Evolutionary conservation across 768 basidiomycete species (phyloP).

Genomic region (Pleurotus pulmonarius): DNA sequence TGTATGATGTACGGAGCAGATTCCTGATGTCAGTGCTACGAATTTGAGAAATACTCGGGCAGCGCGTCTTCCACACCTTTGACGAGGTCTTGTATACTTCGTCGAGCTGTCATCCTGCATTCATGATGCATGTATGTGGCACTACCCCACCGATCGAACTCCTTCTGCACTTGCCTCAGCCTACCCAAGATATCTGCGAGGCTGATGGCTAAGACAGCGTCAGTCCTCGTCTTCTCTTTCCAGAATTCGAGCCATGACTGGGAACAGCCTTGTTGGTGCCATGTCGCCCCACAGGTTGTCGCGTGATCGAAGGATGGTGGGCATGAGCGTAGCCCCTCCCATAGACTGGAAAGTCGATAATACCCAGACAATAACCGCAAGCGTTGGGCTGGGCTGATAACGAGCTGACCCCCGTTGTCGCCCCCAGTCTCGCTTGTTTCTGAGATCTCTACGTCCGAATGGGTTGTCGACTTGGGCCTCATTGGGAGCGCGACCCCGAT

Average conservation of each 20-base stretch:
- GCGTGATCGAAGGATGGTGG: slow-evolving; percentile 67
- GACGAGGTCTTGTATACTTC: slow-evolving; percentile 50
- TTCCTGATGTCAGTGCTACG: not conserved
- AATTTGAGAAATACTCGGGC: slow-evolving; percentile 57
- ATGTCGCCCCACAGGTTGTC: slow-evolving; percentile 57
- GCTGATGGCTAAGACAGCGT: slow-evolving; percentile 54
- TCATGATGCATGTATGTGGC: slow-evolving; percentile 81
- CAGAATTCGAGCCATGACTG: slow-evolving; percentile 78
- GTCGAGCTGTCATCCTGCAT: slow-evolving; percentile 57
- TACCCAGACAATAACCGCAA: slow-evolving; percentile 67
- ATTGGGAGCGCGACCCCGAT: not conserved
- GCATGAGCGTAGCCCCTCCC: slow-evolving; percentile 58
- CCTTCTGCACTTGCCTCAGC: slow-evolving; percentile 57
- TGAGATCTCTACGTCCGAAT: not conserved
- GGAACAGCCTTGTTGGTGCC: slow-evolving; percentile 70
- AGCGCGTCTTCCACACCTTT: slow-evolving; percentile 55
- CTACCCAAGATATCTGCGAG: slow-evolving; percentile 67
- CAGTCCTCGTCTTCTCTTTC: slow-evolving; percentile 66
- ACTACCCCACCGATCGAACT: slow-evolving; percentile 67
- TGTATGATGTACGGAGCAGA: not conserved
- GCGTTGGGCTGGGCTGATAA: slow-evolving; percentile 56
- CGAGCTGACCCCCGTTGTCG: slow-evolving; percentile 28
- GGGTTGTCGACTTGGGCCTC: not conserved
- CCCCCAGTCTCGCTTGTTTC: not conserved
- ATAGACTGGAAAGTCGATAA: slow-evolving; percentile 60